Percentiles rank a stretch among this genome's conserved stretches.
These are phyloP conservation scores for Rhodotorula graminis DNA, from an alignment of 768 basidiomycete genomes.

Conservation along the genomic window DNA sequence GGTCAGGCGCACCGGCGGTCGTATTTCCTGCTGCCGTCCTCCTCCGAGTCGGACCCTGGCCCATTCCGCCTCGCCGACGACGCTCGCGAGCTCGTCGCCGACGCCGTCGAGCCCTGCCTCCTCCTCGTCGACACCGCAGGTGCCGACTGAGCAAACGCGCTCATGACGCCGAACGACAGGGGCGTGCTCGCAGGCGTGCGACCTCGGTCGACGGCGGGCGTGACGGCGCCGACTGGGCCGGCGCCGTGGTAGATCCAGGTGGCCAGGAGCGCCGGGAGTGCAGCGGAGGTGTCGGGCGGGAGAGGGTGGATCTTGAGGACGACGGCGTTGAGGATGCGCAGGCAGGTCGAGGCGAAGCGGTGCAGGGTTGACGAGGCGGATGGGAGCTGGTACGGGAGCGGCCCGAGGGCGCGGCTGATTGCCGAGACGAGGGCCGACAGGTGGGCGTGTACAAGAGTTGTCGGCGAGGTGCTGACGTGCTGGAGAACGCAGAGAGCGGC, in stretches of 20 bases:
- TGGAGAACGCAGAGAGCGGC: slow-evolving; percentile 20
- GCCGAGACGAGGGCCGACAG: not conserved
- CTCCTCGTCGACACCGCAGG: not conserved
- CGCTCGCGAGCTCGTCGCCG: slow-evolving; percentile 1
- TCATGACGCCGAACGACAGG: slow-evolving; percentile 30
- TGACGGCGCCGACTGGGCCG: not conserved
- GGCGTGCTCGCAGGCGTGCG: not conserved
- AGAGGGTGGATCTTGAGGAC: not conserved
- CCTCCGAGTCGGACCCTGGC: slow-evolving; percentile 16
- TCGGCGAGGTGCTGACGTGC: not conserved
- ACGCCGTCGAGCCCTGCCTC: not conserved
- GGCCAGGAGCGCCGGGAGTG: not conserved
- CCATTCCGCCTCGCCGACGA: not conserved
- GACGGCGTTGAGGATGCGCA: slow-evolving; percentile 23
- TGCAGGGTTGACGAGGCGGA: slow-evolving; percentile 3
- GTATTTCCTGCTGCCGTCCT: not conserved
- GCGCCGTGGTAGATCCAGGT: slow-evolving; percentile 25
- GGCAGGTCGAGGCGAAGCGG: slow-evolving; percentile 20
- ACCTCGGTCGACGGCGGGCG: not conserved
- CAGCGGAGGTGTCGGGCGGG: not conserved
- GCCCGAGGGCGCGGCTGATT: slow-evolving; percentile 8
- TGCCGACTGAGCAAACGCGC: not conserved
- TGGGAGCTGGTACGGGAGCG: slow-evolving; percentile 1
- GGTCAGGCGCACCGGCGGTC: slow-evolving; percentile 3
- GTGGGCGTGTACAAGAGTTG: rapidly evolving